These are phyloP conservation scores for Colletotrichum brevisporum DNA, from an alignment of 2,329 filamentous ascomycete species.

Conservation along the genomic window DNA sequence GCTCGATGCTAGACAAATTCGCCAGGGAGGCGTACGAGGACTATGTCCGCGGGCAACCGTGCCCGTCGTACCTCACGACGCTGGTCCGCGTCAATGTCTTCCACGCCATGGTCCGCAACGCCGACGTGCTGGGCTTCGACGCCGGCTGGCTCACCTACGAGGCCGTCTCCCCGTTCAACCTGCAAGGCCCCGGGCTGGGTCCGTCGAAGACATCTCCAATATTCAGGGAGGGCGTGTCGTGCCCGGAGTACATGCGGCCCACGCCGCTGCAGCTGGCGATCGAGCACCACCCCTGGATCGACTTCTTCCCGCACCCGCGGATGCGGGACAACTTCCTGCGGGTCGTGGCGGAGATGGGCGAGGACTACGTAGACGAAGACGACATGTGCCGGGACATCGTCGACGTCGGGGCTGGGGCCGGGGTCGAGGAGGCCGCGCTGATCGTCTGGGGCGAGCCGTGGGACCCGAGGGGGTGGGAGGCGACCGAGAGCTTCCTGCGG, in stretches of 20 bases:
- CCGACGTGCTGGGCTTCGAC: slow-evolving; percentile 32
- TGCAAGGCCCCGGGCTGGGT: slow-evolving; percentile 14
- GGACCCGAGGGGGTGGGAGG: slow-evolving; percentile 62
- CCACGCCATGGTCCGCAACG: slow-evolving; percentile 37
- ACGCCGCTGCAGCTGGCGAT: slow-evolving; percentile 47
- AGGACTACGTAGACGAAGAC: slow-evolving; percentile 36
- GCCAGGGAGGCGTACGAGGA: slow-evolving; percentile 25
- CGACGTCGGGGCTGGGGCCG: slow-evolving; percentile 30
- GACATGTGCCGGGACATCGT: slow-evolving; percentile 39
- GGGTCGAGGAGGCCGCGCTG: slow-evolving; percentile 35
- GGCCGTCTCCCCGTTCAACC: slow-evolving; percentile 42
- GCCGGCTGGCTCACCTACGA: slow-evolving; percentile 40
- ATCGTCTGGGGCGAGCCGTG: slow-evolving; percentile 61
- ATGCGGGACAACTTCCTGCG: slow-evolving; percentile 49
- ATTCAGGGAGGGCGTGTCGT: background rate
- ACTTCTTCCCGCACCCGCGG: slow-evolving; percentile 49
- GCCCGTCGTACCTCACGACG: slow-evolving; percentile 25
- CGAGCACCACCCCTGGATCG: slow-evolving; percentile 51
- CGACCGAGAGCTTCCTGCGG: slow-evolving; percentile 57
- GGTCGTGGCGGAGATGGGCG: slow-evolving; percentile 20
- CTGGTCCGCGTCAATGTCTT: slow-evolving; percentile 41
- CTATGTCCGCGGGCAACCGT: slow-evolving; percentile 12
- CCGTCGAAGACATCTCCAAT: background rate
- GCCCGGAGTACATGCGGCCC: slow-evolving; percentile 44
- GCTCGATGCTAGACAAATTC: slow-evolving; percentile 16